Conservation (phyloP, 257 asterid species). For the Solanum sitiens region DNA sequence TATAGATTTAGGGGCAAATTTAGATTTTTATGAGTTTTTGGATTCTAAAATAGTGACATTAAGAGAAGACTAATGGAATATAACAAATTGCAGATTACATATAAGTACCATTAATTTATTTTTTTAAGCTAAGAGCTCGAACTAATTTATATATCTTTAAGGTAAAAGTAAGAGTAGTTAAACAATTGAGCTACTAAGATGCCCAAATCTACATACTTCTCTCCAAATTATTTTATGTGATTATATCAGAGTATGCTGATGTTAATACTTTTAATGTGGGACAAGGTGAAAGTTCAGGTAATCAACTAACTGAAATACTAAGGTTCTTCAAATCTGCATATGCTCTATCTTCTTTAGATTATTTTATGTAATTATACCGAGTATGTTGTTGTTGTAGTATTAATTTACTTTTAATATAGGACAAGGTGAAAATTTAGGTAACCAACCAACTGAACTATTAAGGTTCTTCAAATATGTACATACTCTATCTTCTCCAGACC, state of each 20-base stretch:
- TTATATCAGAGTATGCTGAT: not conserved
- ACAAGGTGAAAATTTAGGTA: too few relatives aligned
- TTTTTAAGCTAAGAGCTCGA: not conserved
- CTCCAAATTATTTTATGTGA: too few relatives aligned
- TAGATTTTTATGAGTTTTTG: not conserved
- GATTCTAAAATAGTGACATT: not conserved
- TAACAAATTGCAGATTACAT: not conserved
- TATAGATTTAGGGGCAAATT: not conserved
- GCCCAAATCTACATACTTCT: too few relatives aligned
- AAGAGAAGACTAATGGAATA: not conserved
- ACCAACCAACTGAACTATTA: not conserved
- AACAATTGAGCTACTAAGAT: not conserved
- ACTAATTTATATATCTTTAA: not conserved
- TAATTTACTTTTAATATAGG: too few relatives aligned
- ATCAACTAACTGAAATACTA: not conserved
- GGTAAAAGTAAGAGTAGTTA: not conserved
- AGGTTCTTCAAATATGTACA: not conserved
- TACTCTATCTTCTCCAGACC: accelerated
- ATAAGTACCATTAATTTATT: not conserved
- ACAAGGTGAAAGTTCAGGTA: not conserved
- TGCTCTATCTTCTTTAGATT: not conserved
- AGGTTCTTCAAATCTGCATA: not conserved
- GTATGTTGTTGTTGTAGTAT: too few relatives aligned
- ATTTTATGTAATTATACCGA: too few relatives aligned
- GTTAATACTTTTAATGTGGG: not conserved